A percentile compares a stretch with the other conserved stretches of the same genome.
Evolutionary conservation across 1,284 basidiomycete species (phyloP).

Genomic region (Fistulinella staudtii): DNA sequence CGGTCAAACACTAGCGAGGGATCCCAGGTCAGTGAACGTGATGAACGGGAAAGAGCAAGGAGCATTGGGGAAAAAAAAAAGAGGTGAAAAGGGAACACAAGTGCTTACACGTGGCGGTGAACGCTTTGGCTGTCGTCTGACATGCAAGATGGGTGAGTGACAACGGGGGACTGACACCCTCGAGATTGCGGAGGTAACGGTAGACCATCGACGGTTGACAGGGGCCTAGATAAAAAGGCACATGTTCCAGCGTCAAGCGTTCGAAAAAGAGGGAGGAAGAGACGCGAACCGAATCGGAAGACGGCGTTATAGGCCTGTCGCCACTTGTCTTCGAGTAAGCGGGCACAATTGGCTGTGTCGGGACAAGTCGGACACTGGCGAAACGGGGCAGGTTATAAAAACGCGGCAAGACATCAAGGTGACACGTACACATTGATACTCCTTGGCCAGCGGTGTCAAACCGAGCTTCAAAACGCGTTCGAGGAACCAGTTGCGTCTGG

Average conservation of each 20-base stretch:
- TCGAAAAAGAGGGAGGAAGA: neutral
- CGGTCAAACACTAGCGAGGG: slow-evolving; percentile 75
- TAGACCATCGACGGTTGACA: slow-evolving; percentile 90
- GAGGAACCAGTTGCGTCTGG: slow-evolving; percentile 86
- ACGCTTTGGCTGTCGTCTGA: slow-evolving; percentile 82
- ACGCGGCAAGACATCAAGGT: neutral
- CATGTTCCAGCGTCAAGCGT: neutral
- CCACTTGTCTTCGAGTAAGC: slow-evolving; percentile 94
- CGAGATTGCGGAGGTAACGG: slow-evolving; percentile 77
- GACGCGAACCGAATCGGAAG: slow-evolving; percentile 72
- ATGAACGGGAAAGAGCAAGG: no score
- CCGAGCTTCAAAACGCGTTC: slow-evolving; percentile 92
- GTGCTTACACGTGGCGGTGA: slow-evolving; percentile 71
- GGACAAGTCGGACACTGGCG: slow-evolving; percentile 77
- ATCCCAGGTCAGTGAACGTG: neutral
- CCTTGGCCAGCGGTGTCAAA: slow-evolving; percentile 79
- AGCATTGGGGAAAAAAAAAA: neutral
- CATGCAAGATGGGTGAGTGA: slow-evolving; percentile 80
- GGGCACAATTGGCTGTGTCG: slow-evolving; percentile 74
- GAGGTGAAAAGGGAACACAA: neutral
- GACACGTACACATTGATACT: slow-evolving; percentile 77
- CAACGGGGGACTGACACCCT: slow-evolving; percentile 78
- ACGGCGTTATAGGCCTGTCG: slow-evolving; percentile 81
- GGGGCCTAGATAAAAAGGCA: slow-evolving; percentile 44
- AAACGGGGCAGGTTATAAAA: neutral